Percentiles rank a stretch among this genome's conserved stretches.
phyloP scores from a whole-genome alignment of 805 yeast species.

The Saccharomyces eubayanus region DNA sequence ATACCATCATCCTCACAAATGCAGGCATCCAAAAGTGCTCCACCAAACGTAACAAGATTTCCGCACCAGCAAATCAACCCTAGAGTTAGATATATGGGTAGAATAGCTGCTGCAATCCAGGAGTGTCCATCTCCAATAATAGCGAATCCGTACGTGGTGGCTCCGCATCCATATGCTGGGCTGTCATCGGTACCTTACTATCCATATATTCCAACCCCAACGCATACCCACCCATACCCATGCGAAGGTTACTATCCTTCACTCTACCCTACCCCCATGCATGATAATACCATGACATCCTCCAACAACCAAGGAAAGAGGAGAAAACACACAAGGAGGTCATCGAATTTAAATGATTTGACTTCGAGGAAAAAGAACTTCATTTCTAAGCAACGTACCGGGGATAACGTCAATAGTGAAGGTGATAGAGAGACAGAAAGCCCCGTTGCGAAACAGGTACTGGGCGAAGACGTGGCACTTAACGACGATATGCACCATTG shows the following conservation, averaged over 20 bases:
- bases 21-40: slow-evolving; percentile 16
- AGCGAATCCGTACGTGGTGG: background rate
- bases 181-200: slow-evolving; percentile 4
- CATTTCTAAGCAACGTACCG: background rate
- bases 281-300: background rate
- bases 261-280: slow-evolving; percentile 2
- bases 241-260: slow-evolving; percentile 6
- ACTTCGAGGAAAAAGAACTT: background rate
- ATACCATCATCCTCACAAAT: background rate
- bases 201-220: slow-evolving; percentile 5
- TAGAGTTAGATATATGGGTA: slow-evolving; percentile 25
- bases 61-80: slow-evolving; percentile 12
- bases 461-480: background rate
- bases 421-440: background rate
- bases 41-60: slow-evolving; percentile 19
- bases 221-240: slow-evolving; percentile 4
- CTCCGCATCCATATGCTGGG: background rate
- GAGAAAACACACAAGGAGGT: background rate
- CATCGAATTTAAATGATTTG: background rate
- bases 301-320: background rate
- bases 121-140: background rate
- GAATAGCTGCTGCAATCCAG: background rate
- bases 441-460: background rate
- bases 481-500: background rate
- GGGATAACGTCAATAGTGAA: background rate